These are phyloP conservation scores for Neocucurbitaria cava DNA, from an alignment of 2,329 filamentous ascomycete genomes.

Conservation along the genomic window DNA sequence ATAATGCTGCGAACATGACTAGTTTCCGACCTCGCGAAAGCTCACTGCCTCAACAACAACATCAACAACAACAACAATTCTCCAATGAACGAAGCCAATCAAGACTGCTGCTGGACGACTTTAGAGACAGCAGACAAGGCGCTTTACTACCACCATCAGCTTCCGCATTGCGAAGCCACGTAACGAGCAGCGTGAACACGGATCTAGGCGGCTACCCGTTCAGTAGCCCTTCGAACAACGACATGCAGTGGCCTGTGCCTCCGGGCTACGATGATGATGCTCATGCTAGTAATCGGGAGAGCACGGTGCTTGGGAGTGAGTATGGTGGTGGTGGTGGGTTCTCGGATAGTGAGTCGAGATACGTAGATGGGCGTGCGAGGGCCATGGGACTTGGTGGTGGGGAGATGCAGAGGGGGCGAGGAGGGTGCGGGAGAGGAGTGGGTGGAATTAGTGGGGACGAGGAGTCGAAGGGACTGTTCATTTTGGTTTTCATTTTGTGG, in stretches of 20 bases:
- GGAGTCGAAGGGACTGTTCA: too few species aligned
- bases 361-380: neutral
- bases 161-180: slow-evolving; percentile 8
- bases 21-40: slow-evolving; percentile 7
- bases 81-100: slow-evolving; percentile 2
- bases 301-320: slow-evolving; percentile 9
- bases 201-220: slow-evolving; percentile 26
- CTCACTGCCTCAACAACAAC: slow-evolving; percentile 12
- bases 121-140: slow-evolving; percentile 3
- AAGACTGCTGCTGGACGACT: slow-evolving; percentile 6
- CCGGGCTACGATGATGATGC: slow-evolving; percentile 19
- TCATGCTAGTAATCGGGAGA: slow-evolving; percentile 12
- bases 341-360: too few species aligned
- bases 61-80: too few species aligned
- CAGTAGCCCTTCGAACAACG: slow-evolving; percentile 17
- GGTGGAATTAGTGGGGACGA: slow-evolving; percentile 6
- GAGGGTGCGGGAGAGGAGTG: slow-evolving; percentile 14
- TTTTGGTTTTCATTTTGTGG: neutral
- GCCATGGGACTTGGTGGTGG: too few species aligned
- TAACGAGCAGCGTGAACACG: slow-evolving; percentile 18
- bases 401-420: slow-evolving; percentile 9
- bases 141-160: slow-evolving; percentile 8
- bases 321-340: neutral
- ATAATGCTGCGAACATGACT: neutral
- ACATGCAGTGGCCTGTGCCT: slow-evolving; percentile 28